Base-by-base conservation (phyloP, 352 stramenopile genomes). In the Plasmopara muralis region DNA sequence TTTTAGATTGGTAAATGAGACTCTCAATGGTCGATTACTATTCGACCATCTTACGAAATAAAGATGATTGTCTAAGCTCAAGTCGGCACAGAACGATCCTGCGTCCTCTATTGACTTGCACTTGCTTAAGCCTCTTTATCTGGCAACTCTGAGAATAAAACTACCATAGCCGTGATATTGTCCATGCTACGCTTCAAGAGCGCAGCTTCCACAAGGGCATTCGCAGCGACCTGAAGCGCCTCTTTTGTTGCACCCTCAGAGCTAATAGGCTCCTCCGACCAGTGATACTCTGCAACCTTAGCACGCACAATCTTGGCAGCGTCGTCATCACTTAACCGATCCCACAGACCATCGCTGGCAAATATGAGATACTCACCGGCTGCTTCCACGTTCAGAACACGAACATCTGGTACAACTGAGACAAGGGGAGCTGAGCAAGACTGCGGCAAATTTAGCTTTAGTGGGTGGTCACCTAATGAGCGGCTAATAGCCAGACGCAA, bases 131-230 rank as follows among this genome's bases (percentile, higher is more conserved):
- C 30, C 34, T 63, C 51, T 49, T 64, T 48, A 16, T 62, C 45
- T 13, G 30, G 15, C 53, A 62, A 30, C 38, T 66, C 43, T 2
- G 68, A 61, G 52, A 76, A 84, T 20, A 69, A 81, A 28, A 89
- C 72, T 43, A 92, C 74, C 67, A 88, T 85, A 37, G 72, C 75
- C 15, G 81, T 89, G 59, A 92, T 85, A 59, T 92, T 92, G 65
- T 92, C 81, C 70, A 85, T 87, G 53, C 70, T 87, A 53, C 74
- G 68, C 55, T 86, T 85, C 25, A 67, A 47, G 29, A 92, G 54
- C 15, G 81, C 81, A 20, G 69, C 57, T 52, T 92, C 77, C 16
- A 92, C 71, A 6, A 92, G 66, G 38, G 76, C 76, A 25, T 74
- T 72, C 1, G 81, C 81, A 6, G 81, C 72, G 38, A 71, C 76